Evolutionary conservation across 306 rosid genomes (phyloP), one percentile per base, ranked within the genome.

Genomic region (Gastrolobium bilobum): DNA sequence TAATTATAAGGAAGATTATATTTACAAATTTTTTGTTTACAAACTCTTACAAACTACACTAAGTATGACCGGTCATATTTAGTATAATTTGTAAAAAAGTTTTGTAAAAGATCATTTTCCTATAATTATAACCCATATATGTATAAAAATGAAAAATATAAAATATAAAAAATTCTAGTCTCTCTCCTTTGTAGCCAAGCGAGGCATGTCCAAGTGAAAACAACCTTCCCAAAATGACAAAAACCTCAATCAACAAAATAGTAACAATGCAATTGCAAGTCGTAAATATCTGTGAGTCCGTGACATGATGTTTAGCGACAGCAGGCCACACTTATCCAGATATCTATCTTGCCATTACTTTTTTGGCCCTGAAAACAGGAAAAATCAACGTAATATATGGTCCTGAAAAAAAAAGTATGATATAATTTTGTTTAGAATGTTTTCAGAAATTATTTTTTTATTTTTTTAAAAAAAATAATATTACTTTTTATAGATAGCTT

Each of bases 181-280:
- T 34, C 67, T 61, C 5, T 9, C 26, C 26, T 54, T n/a, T 3
- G 6, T 29, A 54, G 56, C 43, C 8, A 1, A 11, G 71, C 4
- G 20, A 67, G 6, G 57, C 4, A 14, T 37, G 43, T 59, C 42
- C 29, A 68, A 54, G 40, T 31, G 75, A 77, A 79, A 71, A 39
- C 59, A 79, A 79, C 40, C 9, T 39, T 34, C 42, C 33, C 51
- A 51, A 79, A 71, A 52, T 46, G 71, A 75, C 79, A 75, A 73
- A 44, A 74, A 14, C 60, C 11, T 60, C 39, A 60, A 71, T 52
- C 51, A 80, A 63, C 51, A 61, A 54, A 58, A 56, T 43, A 70
- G 9, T 70, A 1, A n/a, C 14, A 3, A 50, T 34, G 71, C 31
- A 75, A 35, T 31, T 31, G 4, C 59, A 74, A 43, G 8, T 44